phyloP scores from a whole-genome alignment of 768 basidiomycete genomes.

The Cytidiella melzeri region DNA sequence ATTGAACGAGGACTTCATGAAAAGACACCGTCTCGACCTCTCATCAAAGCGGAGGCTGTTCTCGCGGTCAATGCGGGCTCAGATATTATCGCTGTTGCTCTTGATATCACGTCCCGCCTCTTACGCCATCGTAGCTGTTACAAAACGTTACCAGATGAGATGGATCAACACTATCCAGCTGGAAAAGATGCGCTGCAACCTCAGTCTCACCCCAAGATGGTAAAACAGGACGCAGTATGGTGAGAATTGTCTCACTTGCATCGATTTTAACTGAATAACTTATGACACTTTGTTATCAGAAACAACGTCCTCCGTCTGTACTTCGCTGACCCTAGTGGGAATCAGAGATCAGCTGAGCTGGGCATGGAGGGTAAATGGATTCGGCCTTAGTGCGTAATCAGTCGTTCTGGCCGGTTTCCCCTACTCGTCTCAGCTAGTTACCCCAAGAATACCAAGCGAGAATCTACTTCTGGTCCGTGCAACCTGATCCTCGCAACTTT shows the following conservation, averaged over 20 bases:
- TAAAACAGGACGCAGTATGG: slow-evolving; percentile 32
- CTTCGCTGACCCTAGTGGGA: slow-evolving; percentile 35
- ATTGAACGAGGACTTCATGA: slow-evolving; percentile 24
- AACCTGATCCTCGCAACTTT: slow-evolving; percentile 43
- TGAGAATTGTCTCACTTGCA: no score
- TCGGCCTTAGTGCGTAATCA: slow-evolving; percentile 12
- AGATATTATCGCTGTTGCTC: slow-evolving; percentile 39
- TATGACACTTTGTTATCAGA: slow-evolving; percentile 19
- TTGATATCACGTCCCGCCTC: slow-evolving; percentile 35
- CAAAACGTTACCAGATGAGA: slow-evolving; percentile 33
- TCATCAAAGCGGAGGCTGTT: slow-evolving; percentile 30
- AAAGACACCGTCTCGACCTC: slow-evolving; percentile 21
- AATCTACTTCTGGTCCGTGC: slow-evolving; percentile 36
- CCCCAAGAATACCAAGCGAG: slow-evolving; percentile 19
- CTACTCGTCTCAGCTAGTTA: slow-evolving; percentile 14
- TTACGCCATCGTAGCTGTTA: slow-evolving; percentile 32
- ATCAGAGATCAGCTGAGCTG: slow-evolving; percentile 28
- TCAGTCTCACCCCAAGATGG: slow-evolving; percentile 22
- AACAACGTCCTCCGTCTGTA: slow-evolving; percentile 42
- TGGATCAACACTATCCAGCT: slow-evolving; percentile 30
- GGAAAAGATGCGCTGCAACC: slow-evolving; percentile 24
- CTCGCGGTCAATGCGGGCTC: slow-evolving; percentile 41
- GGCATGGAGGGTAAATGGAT: slow-evolving; percentile 22
- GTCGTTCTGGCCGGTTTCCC: no score
- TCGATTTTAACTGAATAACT: background rate